Percentiles rank a stretch among this genome's conserved stretches.
Conservation (phyloP, 1,284 basidiomycete genomes). For the Leccinum insigne region DNA sequence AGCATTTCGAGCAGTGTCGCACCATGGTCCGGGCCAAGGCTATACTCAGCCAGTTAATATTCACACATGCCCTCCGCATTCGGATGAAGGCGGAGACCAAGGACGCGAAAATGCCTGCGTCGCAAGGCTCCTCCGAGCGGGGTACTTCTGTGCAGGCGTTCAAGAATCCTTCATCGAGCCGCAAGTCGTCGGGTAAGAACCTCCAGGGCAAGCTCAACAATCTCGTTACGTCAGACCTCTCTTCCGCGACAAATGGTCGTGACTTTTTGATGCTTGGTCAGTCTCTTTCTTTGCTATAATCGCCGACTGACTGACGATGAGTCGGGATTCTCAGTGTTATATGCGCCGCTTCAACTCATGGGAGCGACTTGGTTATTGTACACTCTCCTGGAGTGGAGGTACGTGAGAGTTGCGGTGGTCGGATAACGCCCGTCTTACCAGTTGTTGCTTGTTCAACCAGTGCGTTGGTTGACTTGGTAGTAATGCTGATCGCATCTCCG, state of each 20-base stretch:
- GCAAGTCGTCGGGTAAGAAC: not conserved
- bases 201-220: conserved; percentile 1
- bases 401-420: not conserved
- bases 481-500: not conserved
- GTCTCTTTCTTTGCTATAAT: not conserved
- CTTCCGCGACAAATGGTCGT: not conserved
- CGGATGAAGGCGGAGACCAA: not conserved
- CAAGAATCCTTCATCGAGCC: not conserved
- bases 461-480: not conserved
- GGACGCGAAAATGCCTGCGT: not conserved
- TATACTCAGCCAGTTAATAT: not conserved
- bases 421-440: not conserved
- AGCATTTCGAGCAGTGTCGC: not conserved
- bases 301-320: not conserved
- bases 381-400: not conserved
- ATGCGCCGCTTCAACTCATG: not conserved
- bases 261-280: conserved; percentile 1
- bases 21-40: conserved; percentile 2
- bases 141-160: not conserved
- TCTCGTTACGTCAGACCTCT: conserved; percentile 1
- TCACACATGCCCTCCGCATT: not conserved
- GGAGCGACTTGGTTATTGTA: conserved; percentile 1
- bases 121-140: not conserved
- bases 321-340: not conserved
- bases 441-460: not conserved